These are phyloP conservation scores for Thraustochytrium sp. DNA, from an alignment of 352 stramenopile genomes.

Conservation along the genomic window DNA sequence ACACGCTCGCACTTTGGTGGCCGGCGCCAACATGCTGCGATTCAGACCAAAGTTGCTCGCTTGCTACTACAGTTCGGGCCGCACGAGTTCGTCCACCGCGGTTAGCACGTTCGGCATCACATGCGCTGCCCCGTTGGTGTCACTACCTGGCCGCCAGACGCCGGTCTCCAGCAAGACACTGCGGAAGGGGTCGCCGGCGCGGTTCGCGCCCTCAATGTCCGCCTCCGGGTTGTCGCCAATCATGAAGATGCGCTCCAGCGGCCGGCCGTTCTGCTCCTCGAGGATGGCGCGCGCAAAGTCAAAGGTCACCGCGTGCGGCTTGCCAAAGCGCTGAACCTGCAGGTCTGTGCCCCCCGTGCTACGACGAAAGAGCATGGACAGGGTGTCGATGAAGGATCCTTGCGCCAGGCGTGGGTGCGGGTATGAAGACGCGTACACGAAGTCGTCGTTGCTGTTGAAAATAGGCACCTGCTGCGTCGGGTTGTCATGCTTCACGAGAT, in stretches of 20 bases:
- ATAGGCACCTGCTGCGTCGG: constrained; percentile 57
- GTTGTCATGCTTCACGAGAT: too few species aligned
- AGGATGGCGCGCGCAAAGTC: constrained; percentile 55
- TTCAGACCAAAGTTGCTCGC: not conserved
- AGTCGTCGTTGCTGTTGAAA: constrained; percentile 76
- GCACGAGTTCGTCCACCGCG: constrained; percentile 55
- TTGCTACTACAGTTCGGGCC: not conserved
- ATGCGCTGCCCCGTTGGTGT: constrained; percentile 62
- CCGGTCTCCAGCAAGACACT: constrained; percentile 76
- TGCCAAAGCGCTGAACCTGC: constrained; percentile 70
- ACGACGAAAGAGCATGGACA: constrained; percentile 62
- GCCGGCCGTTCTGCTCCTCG: constrained; percentile 37
- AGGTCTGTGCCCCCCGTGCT: constrained; percentile 63
- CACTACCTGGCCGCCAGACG: constrained; percentile 61
- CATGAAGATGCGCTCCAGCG: constrained; percentile 67
- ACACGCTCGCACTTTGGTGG: too few species aligned
- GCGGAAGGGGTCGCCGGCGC: constrained; percentile 67
- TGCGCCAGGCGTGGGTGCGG: constrained; percentile 71
- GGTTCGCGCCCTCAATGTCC: constrained; percentile 76
- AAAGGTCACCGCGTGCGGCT: constrained; percentile 72
- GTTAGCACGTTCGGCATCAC: constrained; percentile 63
- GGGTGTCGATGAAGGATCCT: constrained; percentile 52
- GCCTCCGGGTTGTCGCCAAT: constrained; percentile 77
- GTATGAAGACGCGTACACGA: constrained; percentile 73
- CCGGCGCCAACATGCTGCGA: too few species aligned